Base-by-base conservation (phyloP, 345 rosid genomes). In the Noccaea caerulescens region DNA sequence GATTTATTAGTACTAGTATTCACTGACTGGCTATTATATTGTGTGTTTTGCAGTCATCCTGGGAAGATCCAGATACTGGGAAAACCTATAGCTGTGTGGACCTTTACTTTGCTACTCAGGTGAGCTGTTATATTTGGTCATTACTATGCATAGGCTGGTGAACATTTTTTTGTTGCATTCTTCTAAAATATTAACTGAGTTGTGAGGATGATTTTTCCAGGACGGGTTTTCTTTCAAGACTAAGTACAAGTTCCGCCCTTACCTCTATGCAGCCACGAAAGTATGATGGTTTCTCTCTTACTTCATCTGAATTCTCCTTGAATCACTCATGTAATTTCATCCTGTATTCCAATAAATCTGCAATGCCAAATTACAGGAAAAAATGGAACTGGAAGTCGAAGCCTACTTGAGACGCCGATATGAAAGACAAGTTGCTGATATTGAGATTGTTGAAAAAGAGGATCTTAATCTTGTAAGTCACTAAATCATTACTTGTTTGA, bases 31-130 rank as follows among this genome's bases (percentile, higher is more conserved):
- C 23, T 1, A 50, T 20, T 20, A 20, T 20, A 20, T 1, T 20
- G 23, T 20, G 23, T 20, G 36, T 50, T 76, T 79, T 84, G 77
- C 85, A 93, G 98, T 93, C 98, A 23, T 89, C 98, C 46, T 83
- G 75, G 82, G 88, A 86, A 77, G 95, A 93, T 70, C 65, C 80
- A 14, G 97, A 91, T 66, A 82, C 88, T 10, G 76, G 83, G 32
- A 87, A 77, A 84, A 69, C 63, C 3, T 82, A 75, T 62, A 91
- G 97, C 67, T 93, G 97, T 47, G 82, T 91, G 34, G 96, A 93
- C 76, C 92, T 93, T 42, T 93, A 83, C 76, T 93, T 93, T 72
- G 97, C 89, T 71, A 79, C 90, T 75, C 97, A 90, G 97, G 98
- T 90, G 73, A 77, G 73, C 25, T 53, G 34, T 44, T 62, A 1